phyloP scores from a whole-genome alignment of 2,329 filamentous ascomycete genomes.

The Chaetomium sp. region DNA sequence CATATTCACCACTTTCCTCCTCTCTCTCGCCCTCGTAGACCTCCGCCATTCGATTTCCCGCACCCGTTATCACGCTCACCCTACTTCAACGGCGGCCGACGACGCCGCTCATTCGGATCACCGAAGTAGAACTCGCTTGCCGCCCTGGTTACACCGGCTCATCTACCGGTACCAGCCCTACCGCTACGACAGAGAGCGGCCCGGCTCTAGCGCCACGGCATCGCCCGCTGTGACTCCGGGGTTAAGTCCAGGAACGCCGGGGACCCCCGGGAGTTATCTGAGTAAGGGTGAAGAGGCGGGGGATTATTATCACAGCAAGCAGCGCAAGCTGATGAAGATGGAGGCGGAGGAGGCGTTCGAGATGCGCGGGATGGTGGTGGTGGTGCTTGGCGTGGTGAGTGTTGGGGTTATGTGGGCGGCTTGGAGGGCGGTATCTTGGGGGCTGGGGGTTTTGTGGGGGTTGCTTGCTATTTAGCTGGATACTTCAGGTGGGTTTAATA shows the following conservation, averaged over 20 bases:
- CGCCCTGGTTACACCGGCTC: constrained; percentile 36
- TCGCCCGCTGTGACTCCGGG: neutral
- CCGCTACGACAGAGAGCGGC: constrained; percentile 24
- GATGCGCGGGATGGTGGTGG: constrained; percentile 49
- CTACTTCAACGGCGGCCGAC: constrained; percentile 14
- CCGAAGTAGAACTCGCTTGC: constrained; percentile 22
- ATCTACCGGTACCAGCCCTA: constrained; percentile 37
- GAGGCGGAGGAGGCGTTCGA: constrained; percentile 59
- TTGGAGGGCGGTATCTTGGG: constrained; percentile 23
- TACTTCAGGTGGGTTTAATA: neutral
- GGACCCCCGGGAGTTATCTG: neutral
- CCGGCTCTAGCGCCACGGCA: constrained; percentile 13
- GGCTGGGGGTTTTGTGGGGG: constrained; percentile 1
- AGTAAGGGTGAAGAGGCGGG: constrained; percentile 7
- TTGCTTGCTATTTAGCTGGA: neutral
- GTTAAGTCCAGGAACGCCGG: constrained; percentile 8
- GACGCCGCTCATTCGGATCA: constrained; percentile 7
- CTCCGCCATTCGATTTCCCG: constrained; percentile 47
- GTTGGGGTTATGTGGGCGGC: constrained; percentile 27
- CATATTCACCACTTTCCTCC: constrained; percentile 56
- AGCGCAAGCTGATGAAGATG: constrained; percentile 54
- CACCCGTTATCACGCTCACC: constrained; percentile 32
- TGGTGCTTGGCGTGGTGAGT: constrained; percentile 37
- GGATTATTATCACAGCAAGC: constrained; percentile 48
- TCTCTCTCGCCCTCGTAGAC: constrained; percentile 60